A percentile compares a stretch with the other conserved stretches of the same genome.
phyloP scores from a whole-genome alignment of 2,329 filamentous ascomycete genomes.

The Ceratocystis cubensis region DNA sequence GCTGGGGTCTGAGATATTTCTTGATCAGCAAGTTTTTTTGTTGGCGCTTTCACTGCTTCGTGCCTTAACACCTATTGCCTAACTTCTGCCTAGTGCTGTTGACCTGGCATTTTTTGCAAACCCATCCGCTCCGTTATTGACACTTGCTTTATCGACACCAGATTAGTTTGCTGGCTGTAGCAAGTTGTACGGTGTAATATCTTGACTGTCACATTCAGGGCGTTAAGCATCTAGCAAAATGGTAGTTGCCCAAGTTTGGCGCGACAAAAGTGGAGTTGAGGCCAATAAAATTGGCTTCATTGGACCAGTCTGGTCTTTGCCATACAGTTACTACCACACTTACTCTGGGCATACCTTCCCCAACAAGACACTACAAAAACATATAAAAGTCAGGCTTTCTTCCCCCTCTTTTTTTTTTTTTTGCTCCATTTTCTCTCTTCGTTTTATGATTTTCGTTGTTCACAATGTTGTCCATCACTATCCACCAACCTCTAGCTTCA shows the following conservation, averaged over 20 bases:
- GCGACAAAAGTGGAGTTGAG: not conserved
- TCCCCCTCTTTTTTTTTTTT: not conserved
- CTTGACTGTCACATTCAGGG: not conserved
- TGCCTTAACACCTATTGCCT: too few relatives aligned
- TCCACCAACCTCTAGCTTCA: not conserved
- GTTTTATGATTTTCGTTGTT: not conserved
- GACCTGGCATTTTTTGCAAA: too few relatives aligned
- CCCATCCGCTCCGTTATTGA: too few relatives aligned
- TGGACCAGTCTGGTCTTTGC: not conserved
- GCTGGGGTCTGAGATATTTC: too few relatives aligned
- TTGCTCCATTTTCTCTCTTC: not conserved
- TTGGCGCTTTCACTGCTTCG: too few relatives aligned
- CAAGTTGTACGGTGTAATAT: not conserved
- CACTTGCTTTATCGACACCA: too few relatives aligned
- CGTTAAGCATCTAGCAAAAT: not conserved
- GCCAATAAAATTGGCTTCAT: not conserved
- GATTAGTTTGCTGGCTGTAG: not conserved
- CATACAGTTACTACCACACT: not conserved
- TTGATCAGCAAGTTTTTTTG: too few relatives aligned
- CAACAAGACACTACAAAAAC: not conserved
- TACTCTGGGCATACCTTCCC: not conserved
- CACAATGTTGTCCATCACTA: not conserved
- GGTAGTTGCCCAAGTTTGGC: not conserved
- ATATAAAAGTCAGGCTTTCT: slow-evolving; percentile 1
- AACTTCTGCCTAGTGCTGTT: too few relatives aligned